Percentiles rank a stretch among this genome's conserved stretches.
phyloP scores from a whole-genome alignment of 768 basidiomycete species.

The Boletus sp. region DNA sequence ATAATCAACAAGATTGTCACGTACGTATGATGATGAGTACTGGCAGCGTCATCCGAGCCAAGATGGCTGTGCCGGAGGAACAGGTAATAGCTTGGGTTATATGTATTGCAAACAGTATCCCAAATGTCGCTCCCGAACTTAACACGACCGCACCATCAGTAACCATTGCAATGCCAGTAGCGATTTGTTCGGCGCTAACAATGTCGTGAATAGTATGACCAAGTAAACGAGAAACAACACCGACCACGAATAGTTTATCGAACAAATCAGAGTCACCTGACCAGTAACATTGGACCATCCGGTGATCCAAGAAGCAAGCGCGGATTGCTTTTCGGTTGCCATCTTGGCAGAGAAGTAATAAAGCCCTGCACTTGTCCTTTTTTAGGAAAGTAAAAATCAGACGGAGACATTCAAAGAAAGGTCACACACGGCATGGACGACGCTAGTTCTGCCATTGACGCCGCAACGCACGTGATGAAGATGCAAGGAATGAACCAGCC shows the following conservation, averaged over 20 bases:
- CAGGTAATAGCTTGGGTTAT: conserved; percentile 20
- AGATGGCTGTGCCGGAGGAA: conserved; percentile 20
- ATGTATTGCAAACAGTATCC: conserved; percentile 21
- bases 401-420: too few relatives aligned
- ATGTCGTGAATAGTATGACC: background rate
- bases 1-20: background rate
- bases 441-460: conserved; percentile 10
- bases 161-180: conserved; percentile 21
- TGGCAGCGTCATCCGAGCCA: conserved; percentile 23
- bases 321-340: conserved; percentile 22
- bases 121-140: conserved; percentile 19
- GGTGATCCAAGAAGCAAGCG: conserved; percentile 29
- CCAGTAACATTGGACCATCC: conserved; percentile 31
- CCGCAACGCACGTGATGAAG: conserved; percentile 10
- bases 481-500: conserved; percentile 9
- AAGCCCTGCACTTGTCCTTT: conserved; percentile 26
- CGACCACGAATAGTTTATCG: conserved; percentile 23
- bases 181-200: conserved; percentile 18
- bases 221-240: background rate
- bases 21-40: conserved; percentile 17
- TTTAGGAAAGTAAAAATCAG: background rate
- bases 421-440: conserved; percentile 8
- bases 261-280: conserved; percentile 27
- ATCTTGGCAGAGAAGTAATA: conserved; percentile 31
- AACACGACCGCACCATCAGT: conserved; percentile 22